phyloP scores from a whole-genome alignment of 2,329 filamentous ascomycete species.

The Talaromyces sp. region DNA sequence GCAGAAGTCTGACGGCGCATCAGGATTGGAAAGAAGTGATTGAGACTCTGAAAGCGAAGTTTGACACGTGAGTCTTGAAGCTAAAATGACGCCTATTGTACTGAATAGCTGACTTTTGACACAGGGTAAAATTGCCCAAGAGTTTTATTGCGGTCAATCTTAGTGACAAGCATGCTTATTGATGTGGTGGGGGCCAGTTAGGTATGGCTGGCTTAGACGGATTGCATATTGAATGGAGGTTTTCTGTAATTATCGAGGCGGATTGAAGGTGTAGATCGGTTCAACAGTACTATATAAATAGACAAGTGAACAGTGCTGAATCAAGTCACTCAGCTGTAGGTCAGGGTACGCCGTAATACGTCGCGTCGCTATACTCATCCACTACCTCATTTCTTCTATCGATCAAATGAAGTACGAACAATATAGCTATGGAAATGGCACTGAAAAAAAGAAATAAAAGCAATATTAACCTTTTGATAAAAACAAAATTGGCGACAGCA shows the following conservation, averaged over 20 bases:
- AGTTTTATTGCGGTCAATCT: conserved; percentile 51
- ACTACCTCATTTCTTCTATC: no score
- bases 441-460: no score
- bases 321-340: neutral
- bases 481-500: no score
- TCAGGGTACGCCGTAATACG: neutral
- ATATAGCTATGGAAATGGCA: no score
- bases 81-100: conserved; percentile 11
- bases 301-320: neutral
- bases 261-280: neutral
- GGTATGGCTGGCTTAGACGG: neutral
- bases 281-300: neutral
- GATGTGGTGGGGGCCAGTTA: conserved; percentile 2
- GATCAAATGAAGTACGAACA: no score
- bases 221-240: neutral
- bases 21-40: conserved; percentile 97
- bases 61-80: conserved; percentile 71
- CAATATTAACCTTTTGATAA: no score
- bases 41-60: conserved; percentile 89
- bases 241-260: neutral
- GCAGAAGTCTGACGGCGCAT: conserved; percentile 84
- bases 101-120: conserved; percentile 11
- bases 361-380: no score
- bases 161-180: conserved; percentile 41
- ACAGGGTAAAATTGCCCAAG: conserved; percentile 50